A percentile compares a stretch with the other conserved stretches of the same genome.
Conservation (phyloP, 108 stramenopile species). For the Epipyxis sp. region DNA sequence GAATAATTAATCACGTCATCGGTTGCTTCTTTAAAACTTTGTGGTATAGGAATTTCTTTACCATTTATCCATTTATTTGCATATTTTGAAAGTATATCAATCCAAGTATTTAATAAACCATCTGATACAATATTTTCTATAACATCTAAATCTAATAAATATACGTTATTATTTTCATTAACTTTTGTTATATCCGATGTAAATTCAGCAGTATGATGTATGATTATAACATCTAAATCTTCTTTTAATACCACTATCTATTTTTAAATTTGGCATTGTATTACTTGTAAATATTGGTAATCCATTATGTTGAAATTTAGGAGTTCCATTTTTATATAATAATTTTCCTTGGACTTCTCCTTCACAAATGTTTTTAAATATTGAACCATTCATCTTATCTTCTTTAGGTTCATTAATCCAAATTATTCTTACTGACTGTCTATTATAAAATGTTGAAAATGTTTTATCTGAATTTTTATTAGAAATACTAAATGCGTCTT, state of each 20-base stretch:
- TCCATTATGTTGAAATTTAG: not conserved
- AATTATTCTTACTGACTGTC: not conserved
- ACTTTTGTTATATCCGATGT: not conserved
- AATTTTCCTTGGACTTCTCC: not conserved
- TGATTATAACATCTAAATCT: slow-evolving; percentile 1
- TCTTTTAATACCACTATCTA: not conserved
- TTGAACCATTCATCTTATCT: not conserved
- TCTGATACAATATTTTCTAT: not conserved
- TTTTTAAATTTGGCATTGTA: slow-evolving; percentile 1
- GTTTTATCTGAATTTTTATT: slow-evolving; percentile 2
- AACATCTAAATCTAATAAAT: not conserved
- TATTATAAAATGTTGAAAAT: not conserved
- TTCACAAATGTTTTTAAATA: not conserved
- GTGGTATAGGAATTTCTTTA: not conserved
- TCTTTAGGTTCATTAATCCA: not conserved
- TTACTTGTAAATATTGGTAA: not conserved
- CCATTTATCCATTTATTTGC: too few relatives aligned
- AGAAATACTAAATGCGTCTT: not conserved
- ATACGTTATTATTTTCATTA: slow-evolving; percentile 6
- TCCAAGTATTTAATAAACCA: not conserved
- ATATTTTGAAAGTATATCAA: not conserved
- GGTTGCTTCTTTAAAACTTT: not conserved
- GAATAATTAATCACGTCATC: not conserved
- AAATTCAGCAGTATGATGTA: not conserved
- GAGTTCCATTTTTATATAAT: not conserved